A percentile compares a stretch with the other conserved stretches of the same genome.
Evolutionary conservation across 139 green algal genomes (phyloP).

Genomic region (Astrephomene gubernaculifera): DNA sequence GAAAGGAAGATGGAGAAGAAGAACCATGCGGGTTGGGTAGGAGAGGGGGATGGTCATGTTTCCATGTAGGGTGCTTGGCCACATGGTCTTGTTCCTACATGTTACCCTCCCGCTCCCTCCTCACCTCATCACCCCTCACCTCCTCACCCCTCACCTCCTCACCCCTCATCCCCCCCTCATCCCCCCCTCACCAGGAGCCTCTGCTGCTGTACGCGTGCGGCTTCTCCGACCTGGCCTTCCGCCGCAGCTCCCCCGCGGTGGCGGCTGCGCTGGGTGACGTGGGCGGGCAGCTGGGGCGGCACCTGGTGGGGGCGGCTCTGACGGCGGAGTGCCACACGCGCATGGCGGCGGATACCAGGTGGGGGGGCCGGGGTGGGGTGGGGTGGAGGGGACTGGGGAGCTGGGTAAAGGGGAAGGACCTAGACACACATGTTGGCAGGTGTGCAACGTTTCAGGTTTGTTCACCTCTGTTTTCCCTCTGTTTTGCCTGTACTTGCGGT

Average conservation of each 20-base stretch:
- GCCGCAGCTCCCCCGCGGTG: constrained; percentile 6
- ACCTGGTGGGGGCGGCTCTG: constrained; percentile 44
- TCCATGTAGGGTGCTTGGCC: no score
- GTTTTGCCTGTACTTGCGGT: no score
- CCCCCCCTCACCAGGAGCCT: constrained; percentile 61
- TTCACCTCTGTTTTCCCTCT: no score
- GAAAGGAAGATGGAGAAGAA: no score
- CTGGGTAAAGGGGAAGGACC: not conserved
- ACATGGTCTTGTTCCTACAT: not conserved
- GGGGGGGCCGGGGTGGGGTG: not conserved
- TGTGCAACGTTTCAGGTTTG: not conserved
- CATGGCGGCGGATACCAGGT: constrained; percentile 29
- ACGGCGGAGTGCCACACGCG: constrained; percentile 31
- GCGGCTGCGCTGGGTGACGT: not conserved
- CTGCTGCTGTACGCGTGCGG: constrained; percentile 81
- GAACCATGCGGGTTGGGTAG: no score
- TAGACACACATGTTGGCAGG: not conserved
- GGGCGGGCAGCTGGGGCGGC: constrained; percentile 34
- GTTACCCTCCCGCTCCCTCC: not conserved
- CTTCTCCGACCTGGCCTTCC: constrained; percentile 57
- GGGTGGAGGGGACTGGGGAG: not conserved
- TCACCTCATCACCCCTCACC: not conserved
- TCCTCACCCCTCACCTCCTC: not conserved
- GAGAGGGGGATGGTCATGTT: no score
- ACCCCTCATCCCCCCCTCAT: not conserved